Evolutionary conservation across 805 yeast genomes (phyloP).

Genomic region (Tetrapisispora taiwanensis): DNA sequence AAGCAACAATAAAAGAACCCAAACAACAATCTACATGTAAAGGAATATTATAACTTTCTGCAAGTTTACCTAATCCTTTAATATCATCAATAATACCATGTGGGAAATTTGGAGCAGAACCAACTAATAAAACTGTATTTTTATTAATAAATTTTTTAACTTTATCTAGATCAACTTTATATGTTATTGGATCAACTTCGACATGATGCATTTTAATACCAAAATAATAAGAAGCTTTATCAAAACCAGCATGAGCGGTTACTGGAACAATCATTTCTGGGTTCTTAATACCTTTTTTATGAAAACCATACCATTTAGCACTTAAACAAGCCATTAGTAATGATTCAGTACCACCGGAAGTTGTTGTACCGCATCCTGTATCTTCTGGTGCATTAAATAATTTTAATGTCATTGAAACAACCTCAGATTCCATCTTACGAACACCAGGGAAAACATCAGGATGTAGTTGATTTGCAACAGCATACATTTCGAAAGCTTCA

Average conservation of each 20-base stretch:
- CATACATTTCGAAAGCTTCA: constrained; percentile 60
- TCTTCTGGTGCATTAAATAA: constrained; percentile 69
- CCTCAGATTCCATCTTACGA: constrained; percentile 92
- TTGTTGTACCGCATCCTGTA: constrained; percentile 61
- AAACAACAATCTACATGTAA: constrained; percentile 93
- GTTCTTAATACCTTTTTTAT: constrained; percentile 44
- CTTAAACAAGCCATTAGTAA: constrained; percentile 75
- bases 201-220: constrained; percentile 77
- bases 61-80: constrained; percentile 54
- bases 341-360: constrained; percentile 96
- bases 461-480: constrained; percentile 89
- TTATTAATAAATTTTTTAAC: constrained; percentile 57
- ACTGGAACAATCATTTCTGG: constrained; percentile 88
- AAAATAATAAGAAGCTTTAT: constrained; percentile 86
- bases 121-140: constrained; percentile 76
- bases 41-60: constrained; percentile 56
- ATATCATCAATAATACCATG: constrained; percentile 94
- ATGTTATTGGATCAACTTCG: constrained; percentile 58
- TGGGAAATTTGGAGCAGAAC: constrained; percentile 96
- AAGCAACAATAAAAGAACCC: constrained; percentile 85
- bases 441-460: constrained; percentile 97
- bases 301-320: constrained; percentile 68
- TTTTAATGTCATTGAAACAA: constrained; percentile 79
- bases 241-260: constrained; percentile 91
- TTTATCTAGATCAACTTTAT: constrained; percentile 52